Evolutionary conservation across 192 early-diverging fungal species (phyloP), one percentile per base, ranked within the genome.

Genomic region (Piromyces sp.): DNA sequence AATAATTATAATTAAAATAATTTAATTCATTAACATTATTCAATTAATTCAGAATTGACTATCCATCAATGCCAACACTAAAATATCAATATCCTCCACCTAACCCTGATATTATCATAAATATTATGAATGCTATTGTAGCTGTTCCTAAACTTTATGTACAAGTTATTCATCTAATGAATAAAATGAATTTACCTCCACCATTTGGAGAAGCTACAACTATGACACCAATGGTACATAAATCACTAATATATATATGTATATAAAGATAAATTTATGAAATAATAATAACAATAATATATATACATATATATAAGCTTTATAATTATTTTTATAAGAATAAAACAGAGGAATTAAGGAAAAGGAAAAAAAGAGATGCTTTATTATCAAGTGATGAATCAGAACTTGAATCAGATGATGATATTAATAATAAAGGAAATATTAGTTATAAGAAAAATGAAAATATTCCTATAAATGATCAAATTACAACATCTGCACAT

Each of bases 101-200:
- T 86, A 30, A 88, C 87, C 85, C 88, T 29, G 80, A 89, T 82
- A 89, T 86, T 37, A 36, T 91, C 6, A 37, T 38, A 9, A 91
- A 91, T 78, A 92, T 92, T n/a, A 84, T 84, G 80, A 80, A 88
- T 40, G 87, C 91, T 9, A 87, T 92, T 30, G 86, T 85, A 26
- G 82, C 84, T 17, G 84, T 90, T 0, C 91, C 91, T 4, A 82
- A 88, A 30, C 83, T 92, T 26, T 92, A 92, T 83, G 84, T 81
- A n/a, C 91, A 92, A 79, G 90, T 92, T 17, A 82, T 91, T 13
- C 90, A 91, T 83, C 80, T 91, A 79, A 91, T 91, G 90, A 91
- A 91, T 80, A 91, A 91, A 82, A 87, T 92, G 87, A 90, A 92
- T 79, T 80, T 92, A 26, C 86, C 89, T 5, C 90, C 90, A 16